These are phyloP conservation scores for Monilinia polystroma DNA, from an alignment of 2,329 filamentous ascomycete genomes.

Conservation along the genomic window DNA sequence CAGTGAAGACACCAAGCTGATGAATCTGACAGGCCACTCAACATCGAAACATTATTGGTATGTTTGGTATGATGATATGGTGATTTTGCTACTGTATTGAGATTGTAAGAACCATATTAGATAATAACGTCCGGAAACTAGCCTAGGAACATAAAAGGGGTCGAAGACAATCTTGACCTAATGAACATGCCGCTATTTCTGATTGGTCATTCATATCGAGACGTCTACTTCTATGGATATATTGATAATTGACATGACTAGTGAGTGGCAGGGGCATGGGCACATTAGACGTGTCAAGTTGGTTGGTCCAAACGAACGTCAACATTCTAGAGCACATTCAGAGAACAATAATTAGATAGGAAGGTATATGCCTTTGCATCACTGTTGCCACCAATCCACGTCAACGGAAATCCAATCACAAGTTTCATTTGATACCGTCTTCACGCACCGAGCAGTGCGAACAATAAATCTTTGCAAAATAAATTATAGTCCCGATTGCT, in stretches of 20 bases:
- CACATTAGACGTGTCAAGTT: background rate
- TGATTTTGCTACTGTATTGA: background rate
- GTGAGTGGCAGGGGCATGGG: background rate
- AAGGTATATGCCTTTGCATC: background rate
- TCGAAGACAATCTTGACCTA: background rate
- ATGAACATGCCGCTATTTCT: background rate
- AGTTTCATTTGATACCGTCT: background rate
- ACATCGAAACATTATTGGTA: constrained; percentile 6
- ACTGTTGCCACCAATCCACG: background rate
- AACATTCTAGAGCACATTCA: background rate
- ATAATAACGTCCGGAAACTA: constrained; percentile 7
- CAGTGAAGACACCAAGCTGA: background rate
- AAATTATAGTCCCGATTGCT: background rate
- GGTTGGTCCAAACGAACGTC: background rate
- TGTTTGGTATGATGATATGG: constrained; percentile 7
- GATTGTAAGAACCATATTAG: background rate
- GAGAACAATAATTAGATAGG: background rate
- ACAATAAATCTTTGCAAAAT: background rate
- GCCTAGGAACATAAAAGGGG: background rate
- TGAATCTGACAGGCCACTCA: constrained; percentile 1
- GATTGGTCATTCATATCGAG: background rate
- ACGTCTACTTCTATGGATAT: background rate
- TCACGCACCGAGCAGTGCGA: background rate
- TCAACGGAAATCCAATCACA: background rate
- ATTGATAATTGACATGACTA: background rate